Evolutionary conservation across 805 yeast genomes (phyloP).

Genomic region (Metschnikowia continentalis): DNA sequence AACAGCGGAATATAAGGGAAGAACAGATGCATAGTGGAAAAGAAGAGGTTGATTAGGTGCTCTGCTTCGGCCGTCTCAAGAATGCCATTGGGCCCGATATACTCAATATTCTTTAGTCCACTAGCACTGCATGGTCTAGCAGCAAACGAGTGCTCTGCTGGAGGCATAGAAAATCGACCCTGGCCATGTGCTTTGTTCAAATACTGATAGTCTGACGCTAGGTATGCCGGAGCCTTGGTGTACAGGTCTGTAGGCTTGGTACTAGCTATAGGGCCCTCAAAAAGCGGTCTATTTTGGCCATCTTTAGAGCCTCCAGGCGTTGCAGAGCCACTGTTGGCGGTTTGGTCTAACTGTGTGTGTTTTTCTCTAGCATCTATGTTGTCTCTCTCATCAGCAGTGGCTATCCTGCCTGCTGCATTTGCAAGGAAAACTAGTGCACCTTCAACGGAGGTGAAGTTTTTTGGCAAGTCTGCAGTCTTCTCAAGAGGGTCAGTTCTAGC

Average conservation of each 20-base stretch:
- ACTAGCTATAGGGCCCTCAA: neutral
- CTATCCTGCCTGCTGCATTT: conserved; percentile 73
- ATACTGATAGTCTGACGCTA: neutral
- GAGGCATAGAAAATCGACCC: conserved; percentile 38
- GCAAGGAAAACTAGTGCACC: conserved; percentile 73
- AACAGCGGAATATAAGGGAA: conserved; percentile 83
- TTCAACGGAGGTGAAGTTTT: conserved; percentile 41
- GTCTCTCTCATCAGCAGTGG: conserved; percentile 64
- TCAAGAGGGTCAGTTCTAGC: neutral
- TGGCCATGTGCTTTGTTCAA: neutral
- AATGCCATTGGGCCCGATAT: conserved; percentile 55
- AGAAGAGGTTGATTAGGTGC: conserved; percentile 55
- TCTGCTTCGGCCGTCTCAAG: conserved; percentile 62
- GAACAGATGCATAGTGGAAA: conserved; percentile 79
- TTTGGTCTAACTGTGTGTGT: conserved; percentile 44
- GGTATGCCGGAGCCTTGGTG: conserved; percentile 1
- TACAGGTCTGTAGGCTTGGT: neutral
- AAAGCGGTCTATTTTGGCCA: neutral
- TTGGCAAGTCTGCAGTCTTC: conserved; percentile 4
- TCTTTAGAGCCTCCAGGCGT: neutral
- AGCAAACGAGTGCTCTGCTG: conserved; percentile 35
- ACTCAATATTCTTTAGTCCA: conserved; percentile 55
- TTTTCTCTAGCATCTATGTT: conserved; percentile 49
- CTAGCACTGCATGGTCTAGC: conserved; percentile 47
- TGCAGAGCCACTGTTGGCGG: neutral